phyloP scores from a whole-genome alignment of 2,329 filamentous ascomycete species.

The Sphaerulina vaccinii region DNA sequence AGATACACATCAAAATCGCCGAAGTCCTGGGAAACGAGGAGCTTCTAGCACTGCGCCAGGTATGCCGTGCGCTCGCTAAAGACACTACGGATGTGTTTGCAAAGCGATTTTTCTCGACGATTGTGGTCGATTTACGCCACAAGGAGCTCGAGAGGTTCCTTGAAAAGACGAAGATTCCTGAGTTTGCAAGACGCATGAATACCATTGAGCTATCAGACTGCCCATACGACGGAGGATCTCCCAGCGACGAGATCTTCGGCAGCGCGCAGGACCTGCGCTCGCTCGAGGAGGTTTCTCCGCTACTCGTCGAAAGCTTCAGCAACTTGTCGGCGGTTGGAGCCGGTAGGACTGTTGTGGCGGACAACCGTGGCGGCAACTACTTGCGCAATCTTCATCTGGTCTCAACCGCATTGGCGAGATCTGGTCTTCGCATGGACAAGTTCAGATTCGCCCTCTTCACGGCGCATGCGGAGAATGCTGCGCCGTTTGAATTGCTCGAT shows the following conservation, averaged over 20 bases:
- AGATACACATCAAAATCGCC: slow-evolving; percentile 12
- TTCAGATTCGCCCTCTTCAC: too few species aligned
- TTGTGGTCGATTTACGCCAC: neutral
- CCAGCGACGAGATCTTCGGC: too few species aligned
- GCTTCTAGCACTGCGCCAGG: slow-evolving; percentile 6
- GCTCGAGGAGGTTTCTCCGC: neutral
- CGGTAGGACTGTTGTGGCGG: neutral
- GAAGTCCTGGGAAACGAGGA: neutral
- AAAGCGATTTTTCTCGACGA: slow-evolving; percentile 1
- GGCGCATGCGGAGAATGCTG: neutral
- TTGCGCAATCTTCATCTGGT: too few species aligned
- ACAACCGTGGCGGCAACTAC: too few species aligned
- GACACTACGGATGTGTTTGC: slow-evolving; percentile 6
- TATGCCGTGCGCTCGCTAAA: slow-evolving; percentile 1
- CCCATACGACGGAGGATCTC: too few species aligned
- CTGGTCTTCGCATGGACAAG: too few species aligned
- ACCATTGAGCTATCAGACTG: neutral
- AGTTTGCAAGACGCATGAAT: neutral
- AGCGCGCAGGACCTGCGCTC: too few species aligned
- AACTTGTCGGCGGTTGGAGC: neutral
- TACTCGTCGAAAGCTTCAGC: neutral
- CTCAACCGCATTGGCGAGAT: too few species aligned
- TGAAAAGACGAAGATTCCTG: neutral
- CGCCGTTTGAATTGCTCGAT: neutral
- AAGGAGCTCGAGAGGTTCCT: neutral